A percentile compares a stretch with the other conserved stretches of the same genome.
phyloP scores from a whole-genome alignment of 2,329 filamentous ascomycete genomes.

The Fusarium chaquense region DNA sequence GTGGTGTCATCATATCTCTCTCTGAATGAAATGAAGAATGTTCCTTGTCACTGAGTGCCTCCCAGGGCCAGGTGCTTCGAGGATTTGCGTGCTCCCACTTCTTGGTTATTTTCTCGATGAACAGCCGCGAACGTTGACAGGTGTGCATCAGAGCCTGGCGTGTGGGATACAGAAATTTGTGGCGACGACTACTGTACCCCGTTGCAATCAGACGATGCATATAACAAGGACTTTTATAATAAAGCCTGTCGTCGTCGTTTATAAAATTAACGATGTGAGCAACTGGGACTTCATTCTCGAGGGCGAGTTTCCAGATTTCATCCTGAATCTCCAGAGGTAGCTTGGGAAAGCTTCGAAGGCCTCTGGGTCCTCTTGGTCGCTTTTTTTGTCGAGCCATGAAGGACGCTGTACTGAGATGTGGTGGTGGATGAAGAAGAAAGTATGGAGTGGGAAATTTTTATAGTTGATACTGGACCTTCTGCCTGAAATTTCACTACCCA shows the following conservation, averaged over 20 bases:
- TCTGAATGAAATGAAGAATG: not conserved
- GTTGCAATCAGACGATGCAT: not conserved
- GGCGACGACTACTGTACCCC: not conserved
- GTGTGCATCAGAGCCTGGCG: not conserved
- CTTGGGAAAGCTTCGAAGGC: not conserved
- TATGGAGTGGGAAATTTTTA: not conserved
- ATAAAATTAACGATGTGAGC: not conserved
- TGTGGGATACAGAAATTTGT: not conserved
- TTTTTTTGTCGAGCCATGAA: slow-evolving; percentile 5
- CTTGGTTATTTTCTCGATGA: not conserved
- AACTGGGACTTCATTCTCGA: not conserved
- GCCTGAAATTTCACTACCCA: not conserved
- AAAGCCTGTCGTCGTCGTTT: no score
- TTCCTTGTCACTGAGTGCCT: no score
- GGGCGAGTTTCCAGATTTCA: not conserved
- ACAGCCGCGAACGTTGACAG: not conserved
- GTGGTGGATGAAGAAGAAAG: not conserved
- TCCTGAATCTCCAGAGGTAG: slow-evolving; percentile 11
- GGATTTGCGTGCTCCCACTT: not conserved
- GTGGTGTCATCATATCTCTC: no score
- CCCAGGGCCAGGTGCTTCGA: no score
- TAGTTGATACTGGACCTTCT: not conserved
- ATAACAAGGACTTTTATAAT: no score
- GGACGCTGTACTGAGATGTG: not conserved
- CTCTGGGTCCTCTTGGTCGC: not conserved